Evolutionary conservation across 306 rosid species (phyloP).

Genomic region (Alnus glutinosa): DNA sequence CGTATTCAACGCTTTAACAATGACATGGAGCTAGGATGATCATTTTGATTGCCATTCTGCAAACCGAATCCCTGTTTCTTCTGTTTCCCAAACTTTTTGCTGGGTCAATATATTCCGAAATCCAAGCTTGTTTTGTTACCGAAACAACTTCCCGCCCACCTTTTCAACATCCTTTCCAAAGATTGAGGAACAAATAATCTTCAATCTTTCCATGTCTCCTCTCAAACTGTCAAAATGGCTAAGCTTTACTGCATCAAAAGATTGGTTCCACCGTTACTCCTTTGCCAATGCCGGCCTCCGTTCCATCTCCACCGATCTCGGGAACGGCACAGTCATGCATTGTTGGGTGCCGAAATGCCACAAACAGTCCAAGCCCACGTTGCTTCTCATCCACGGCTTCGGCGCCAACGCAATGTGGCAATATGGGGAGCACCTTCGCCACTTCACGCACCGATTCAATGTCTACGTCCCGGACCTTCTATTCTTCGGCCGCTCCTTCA

Average conservation of each 20-base stretch:
- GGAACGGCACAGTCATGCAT: constrained; percentile 67
- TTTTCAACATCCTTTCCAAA: background rate
- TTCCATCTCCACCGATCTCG: constrained; percentile 44
- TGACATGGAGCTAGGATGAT: no score
- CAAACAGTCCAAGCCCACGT: constrained; percentile 40
- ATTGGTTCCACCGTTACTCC: constrained; percentile 53
- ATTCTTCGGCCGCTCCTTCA: constrained; percentile 67
- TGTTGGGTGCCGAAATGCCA: constrained; percentile 67
- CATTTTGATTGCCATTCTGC: no score
- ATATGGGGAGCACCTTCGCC: constrained; percentile 53
- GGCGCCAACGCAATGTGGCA: constrained; percentile 93
- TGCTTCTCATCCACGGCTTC: constrained; percentile 70
- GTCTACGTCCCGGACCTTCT: constrained; percentile 78
- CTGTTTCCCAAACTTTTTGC: no score
- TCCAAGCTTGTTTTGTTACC: no score
- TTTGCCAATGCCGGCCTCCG: constrained; percentile 63
- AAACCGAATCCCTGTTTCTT: no score
- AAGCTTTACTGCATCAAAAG: constrained; percentile 62
- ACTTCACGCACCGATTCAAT: constrained; percentile 44
- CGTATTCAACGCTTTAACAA: no score
- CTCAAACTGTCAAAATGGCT: constrained; percentile 39
- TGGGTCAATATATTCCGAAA: background rate
- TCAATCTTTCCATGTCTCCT: background rate
- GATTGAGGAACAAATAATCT: background rate
- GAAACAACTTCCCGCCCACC: background rate